These are phyloP conservation scores for Gracilariopsis chorda DNA, from an alignment of 23 red algal species.

Conservation along the genomic window DNA sequence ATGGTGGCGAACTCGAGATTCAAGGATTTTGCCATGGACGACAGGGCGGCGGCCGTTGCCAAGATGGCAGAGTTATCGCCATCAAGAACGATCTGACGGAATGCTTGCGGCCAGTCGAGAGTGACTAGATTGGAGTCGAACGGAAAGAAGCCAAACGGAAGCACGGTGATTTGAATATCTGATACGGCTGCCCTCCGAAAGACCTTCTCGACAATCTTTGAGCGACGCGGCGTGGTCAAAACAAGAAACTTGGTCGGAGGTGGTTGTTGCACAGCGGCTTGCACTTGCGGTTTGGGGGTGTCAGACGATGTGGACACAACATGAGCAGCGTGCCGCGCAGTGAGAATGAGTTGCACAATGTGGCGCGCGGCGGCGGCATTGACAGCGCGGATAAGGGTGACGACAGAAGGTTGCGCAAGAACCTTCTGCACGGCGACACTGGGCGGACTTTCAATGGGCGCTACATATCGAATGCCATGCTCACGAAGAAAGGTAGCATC, in stretches of 20 bases:
- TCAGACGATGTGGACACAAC: background rate
- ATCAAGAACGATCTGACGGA: constrained; percentile 64
- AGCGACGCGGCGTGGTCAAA: constrained; percentile 57
- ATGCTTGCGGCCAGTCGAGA: constrained; percentile 71
- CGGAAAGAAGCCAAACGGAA: constrained; percentile 75
- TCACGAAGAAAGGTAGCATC: constrained; percentile 50
- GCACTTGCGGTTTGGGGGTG: background rate
- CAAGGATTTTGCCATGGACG: background rate
- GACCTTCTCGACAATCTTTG: constrained; percentile 41
- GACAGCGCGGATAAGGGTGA: constrained; percentile 41
- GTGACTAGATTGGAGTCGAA: constrained; percentile 65
- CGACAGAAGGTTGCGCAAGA: constrained; percentile 24
- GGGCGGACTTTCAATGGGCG: constrained; percentile 4
- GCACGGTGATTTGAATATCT: constrained; percentile 31
- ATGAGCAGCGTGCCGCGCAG: background rate
- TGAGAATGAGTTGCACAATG: constrained; percentile 8
- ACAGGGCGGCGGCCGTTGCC: constrained; percentile 54
- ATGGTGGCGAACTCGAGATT: constrained; percentile 51
- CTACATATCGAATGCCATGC: constrained; percentile 41
- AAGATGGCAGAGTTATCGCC: constrained; percentile 55
- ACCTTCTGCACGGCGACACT: background rate
- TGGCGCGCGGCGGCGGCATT: constrained; percentile 50
- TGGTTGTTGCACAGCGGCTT: background rate
- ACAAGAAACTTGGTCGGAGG: constrained; percentile 47
- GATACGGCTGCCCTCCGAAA: background rate